These are phyloP conservation scores for Clausena lansium DNA, from an alignment of 345 rosid genomes.

Conservation along the genomic window DNA sequence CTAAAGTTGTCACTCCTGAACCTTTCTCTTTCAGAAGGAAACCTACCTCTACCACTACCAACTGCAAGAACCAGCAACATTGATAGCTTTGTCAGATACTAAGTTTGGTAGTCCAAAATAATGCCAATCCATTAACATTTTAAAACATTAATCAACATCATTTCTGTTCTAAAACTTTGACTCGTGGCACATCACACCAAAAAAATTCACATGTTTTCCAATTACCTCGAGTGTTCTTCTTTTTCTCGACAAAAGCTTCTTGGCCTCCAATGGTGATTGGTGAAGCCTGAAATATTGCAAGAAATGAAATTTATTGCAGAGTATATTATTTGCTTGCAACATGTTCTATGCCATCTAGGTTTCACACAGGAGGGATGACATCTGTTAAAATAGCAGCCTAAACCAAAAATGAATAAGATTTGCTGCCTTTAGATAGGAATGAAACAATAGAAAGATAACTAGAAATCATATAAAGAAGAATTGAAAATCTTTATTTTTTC, in stretches of 20 bases:
- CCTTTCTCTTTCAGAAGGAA: constrained; percentile 48
- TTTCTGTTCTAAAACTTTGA: constrained; percentile 9
- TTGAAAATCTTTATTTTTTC: background rate
- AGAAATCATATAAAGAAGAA: background rate
- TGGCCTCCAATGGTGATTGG: constrained; percentile 57
- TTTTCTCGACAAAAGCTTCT: constrained; percentile 65
- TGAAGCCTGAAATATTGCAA: constrained; percentile 58
- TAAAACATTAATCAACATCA: constrained; percentile 9
- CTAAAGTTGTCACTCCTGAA: constrained; percentile 52
- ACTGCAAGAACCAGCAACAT: constrained; percentile 24
- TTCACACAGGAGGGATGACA: background rate
- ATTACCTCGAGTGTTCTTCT: constrained; percentile 70
- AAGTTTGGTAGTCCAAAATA: background rate
- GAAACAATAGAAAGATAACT: background rate
- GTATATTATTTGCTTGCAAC: background rate
- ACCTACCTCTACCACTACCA: constrained; percentile 49
- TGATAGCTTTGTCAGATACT: background rate
- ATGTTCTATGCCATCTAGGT: background rate
- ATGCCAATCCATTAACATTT: constrained; percentile 21
- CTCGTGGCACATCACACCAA: background rate
- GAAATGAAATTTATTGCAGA: background rate
- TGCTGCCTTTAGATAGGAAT: background rate
- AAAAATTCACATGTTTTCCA: constrained; percentile 9
- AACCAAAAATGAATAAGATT: background rate
- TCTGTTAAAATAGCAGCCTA: background rate